Evolutionary conservation across 129 eudicot genomes (phyloP).

Genomic region (Pseudognaphalium luteoalbum): DNA sequence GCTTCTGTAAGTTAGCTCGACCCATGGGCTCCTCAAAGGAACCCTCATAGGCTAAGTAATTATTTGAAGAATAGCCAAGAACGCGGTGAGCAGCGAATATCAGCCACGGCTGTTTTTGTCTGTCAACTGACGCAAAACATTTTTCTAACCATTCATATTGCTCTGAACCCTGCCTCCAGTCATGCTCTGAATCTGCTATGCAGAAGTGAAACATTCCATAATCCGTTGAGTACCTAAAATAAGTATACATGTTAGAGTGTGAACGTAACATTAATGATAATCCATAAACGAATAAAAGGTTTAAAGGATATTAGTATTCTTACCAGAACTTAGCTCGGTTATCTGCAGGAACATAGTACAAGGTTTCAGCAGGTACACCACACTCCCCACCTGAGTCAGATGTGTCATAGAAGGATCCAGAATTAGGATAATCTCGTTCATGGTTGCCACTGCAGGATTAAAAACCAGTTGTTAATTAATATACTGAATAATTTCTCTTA

Average conservation of each 20-base stretch:
- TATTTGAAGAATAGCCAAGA: constrained; percentile 61
- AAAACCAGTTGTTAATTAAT: not conserved
- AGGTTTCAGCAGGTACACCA: constrained; percentile 44
- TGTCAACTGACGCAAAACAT: constrained; percentile 63
- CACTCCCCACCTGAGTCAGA: constrained; percentile 65
- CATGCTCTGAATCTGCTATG: constrained; percentile 74
- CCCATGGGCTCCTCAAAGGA: constrained; percentile 80
- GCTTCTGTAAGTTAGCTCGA: constrained; percentile 56
- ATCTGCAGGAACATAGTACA: constrained; percentile 58
- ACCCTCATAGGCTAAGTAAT: constrained; percentile 49
- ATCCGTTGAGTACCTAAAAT: constrained; percentile 62
- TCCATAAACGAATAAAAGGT: too few relatives aligned
- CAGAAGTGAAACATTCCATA: constrained; percentile 82
- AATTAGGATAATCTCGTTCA: constrained; percentile 59
- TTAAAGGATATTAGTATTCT: not conserved
- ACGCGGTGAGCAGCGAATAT: constrained; percentile 74
- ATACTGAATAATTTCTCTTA: not conserved
- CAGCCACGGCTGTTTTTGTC: constrained; percentile 78
- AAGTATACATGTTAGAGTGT: not conserved
- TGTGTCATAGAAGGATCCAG: constrained; percentile 52
- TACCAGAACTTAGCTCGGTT: constrained; percentile 80
- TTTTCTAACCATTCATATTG: constrained; percentile 63
- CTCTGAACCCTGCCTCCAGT: constrained; percentile 73
- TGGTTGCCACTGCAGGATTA: constrained; percentile 56
- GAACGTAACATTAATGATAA: not conserved